Conservation (phyloP, 768 basidiomycete genomes). For the Termitomyces sp. region DNA sequence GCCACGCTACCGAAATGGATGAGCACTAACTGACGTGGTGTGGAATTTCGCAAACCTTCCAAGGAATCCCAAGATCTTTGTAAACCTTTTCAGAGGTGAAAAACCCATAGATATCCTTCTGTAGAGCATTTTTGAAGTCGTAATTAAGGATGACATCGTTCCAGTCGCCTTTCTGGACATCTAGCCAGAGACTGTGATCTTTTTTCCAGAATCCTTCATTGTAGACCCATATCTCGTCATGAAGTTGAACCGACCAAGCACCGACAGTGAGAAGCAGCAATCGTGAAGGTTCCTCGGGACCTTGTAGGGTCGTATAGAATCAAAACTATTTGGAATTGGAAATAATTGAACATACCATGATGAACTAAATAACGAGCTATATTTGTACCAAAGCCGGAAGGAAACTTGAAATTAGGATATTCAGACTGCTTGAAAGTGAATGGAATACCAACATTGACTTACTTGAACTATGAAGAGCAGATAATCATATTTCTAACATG, state of each 20-base stretch:
- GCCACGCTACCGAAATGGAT: conserved; percentile 50
- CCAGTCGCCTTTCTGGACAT: conserved; percentile 68
- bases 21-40: not conserved
- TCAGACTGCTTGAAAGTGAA: conserved; percentile 1
- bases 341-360: conserved; percentile 37
- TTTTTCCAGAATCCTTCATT: conserved; percentile 70
- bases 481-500: conserved; percentile 50
- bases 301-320: conserved; percentile 14
- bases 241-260: conserved; percentile 47
- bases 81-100: conserved; percentile 74
- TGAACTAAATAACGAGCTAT: conserved; percentile 53
- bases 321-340: not conserved
- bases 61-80: conserved; percentile 72
- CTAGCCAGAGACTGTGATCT: conserved; percentile 54
- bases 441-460: conserved; percentile 11
- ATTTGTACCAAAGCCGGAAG: conserved; percentile 21
- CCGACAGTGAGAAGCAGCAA: conserved; percentile 52
- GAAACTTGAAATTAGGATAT: conserved; percentile 21
- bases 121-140: conserved; percentile 60
- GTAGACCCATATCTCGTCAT: conserved; percentile 77
- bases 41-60: conserved; percentile 54
- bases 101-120: conserved; percentile 78
- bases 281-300: conserved; percentile 46
- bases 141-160: conserved; percentile 70
- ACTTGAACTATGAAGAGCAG: conserved; percentile 52